phyloP scores from a whole-genome alignment of 192 early-diverging fungal species.

The Coemansia sp. region DNA sequence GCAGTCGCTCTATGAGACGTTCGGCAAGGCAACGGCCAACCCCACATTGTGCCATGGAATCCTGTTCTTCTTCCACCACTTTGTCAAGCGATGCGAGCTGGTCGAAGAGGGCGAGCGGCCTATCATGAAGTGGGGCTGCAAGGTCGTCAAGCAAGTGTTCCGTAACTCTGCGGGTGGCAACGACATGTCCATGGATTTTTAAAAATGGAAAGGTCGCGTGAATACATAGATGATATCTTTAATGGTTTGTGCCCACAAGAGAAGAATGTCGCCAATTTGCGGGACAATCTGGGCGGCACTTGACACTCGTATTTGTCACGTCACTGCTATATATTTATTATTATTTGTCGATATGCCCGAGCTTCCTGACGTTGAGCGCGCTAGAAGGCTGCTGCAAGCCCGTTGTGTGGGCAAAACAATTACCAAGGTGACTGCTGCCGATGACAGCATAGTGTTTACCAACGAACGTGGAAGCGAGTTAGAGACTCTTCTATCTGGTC shows the following conservation, averaged over 20 bases:
- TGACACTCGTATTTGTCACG: neutral
- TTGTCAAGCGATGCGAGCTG: constrained; percentile 66
- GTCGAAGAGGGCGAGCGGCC: constrained; percentile 68
- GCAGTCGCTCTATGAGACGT: constrained; percentile 60
- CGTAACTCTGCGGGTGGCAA: constrained; percentile 22
- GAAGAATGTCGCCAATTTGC: neutral
- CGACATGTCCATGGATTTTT: constrained; percentile 8
- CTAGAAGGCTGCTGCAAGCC: constrained; percentile 60
- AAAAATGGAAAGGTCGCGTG: neutral
- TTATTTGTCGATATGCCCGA: constrained; percentile 64
- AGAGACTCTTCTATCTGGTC: constrained; percentile 40
- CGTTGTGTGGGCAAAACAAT: constrained; percentile 60
- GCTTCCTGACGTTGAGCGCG: constrained; percentile 74
- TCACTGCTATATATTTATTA: neutral
- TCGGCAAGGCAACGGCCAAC: constrained; percentile 60
- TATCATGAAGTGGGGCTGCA: constrained; percentile 68
- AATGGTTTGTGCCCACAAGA: constrained; percentile 3
- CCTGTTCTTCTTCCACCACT: constrained; percentile 81
- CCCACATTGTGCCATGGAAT: constrained; percentile 81
- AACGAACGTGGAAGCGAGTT: constrained; percentile 38
- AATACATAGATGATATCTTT: neutral
- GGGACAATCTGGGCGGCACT: neutral
- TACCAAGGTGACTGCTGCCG: constrained; percentile 46
- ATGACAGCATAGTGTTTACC: constrained; percentile 59
- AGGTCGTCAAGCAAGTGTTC: constrained; percentile 66